A percentile compares a stretch with the other conserved stretches of the same genome.
Evolutionary conservation across 768 basidiomycete species (phyloP).

Genomic region (Gyrodon lividus): DNA sequence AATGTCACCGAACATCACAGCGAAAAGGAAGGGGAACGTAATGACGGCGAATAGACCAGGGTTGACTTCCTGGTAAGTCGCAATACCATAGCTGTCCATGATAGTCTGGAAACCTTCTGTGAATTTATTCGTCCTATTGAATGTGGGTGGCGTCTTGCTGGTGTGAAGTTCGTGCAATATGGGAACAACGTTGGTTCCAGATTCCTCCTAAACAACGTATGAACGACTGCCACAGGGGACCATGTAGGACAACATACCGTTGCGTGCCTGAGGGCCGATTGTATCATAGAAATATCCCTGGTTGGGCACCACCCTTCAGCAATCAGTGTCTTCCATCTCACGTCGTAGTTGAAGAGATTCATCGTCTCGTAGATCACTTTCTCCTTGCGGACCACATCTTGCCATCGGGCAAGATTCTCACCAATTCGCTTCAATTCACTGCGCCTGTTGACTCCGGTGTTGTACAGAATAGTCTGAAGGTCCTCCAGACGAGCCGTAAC

Average conservation of each 20-base stretch:
- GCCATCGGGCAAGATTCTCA: constrained; percentile 84
- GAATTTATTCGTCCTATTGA: constrained; percentile 92
- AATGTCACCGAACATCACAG: constrained; percentile 99
- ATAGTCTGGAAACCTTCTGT: constrained; percentile 97
- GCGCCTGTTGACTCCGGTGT: constrained; percentile 81
- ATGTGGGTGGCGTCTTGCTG: constrained; percentile 91
- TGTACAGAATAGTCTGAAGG: constrained; percentile 83
- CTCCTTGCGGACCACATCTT: constrained; percentile 92
- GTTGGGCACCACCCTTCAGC: constrained; percentile 99
- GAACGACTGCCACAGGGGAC: neutral
- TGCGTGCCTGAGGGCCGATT: constrained; percentile 83
- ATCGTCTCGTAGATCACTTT: constrained; percentile 95
- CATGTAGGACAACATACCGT: constrained; percentile 50
- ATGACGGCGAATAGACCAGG: constrained; percentile 90
- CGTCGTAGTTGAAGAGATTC: constrained; percentile 94
- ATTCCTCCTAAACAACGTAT: constrained; percentile 60
- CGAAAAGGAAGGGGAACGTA: constrained; percentile 98
- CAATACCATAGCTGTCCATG: constrained; percentile 96
- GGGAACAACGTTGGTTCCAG: constrained; percentile 89
- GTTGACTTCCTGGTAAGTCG: constrained; percentile 94
- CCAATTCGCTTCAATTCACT: constrained; percentile 81
- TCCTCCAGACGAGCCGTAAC: constrained; percentile 90
- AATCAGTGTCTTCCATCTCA: constrained; percentile 88
- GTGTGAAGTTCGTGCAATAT: constrained; percentile 90
- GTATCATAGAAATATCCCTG: constrained; percentile 83